A percentile compares a stretch with the other conserved stretches of the same genome.
Conservation (phyloP, 352 stramenopile species). For the Plasmopara viticola region DNA sequence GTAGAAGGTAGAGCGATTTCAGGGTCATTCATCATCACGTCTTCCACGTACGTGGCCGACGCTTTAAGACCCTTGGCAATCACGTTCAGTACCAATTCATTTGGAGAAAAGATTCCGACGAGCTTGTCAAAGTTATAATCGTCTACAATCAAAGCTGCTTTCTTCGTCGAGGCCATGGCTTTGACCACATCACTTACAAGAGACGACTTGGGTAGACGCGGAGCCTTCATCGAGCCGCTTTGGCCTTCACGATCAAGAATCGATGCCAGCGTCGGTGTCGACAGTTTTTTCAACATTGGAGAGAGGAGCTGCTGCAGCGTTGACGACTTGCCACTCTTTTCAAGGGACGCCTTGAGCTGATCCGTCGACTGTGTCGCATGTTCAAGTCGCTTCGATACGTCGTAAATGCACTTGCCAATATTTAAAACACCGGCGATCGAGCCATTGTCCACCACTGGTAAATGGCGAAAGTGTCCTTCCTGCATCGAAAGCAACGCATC, state of each 20-base stretch:
- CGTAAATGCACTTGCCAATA: slow-evolving; percentile 98
- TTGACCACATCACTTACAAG: slow-evolving; percentile 72
- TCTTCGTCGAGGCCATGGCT: slow-evolving; percentile 73
- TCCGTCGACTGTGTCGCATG: slow-evolving; percentile 80
- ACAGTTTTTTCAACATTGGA: slow-evolving; percentile 80
- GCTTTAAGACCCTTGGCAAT: slow-evolving; percentile 90
- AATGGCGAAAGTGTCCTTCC: slow-evolving; percentile 94
- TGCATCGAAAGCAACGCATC: slow-evolving; percentile 97
- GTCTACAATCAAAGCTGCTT: slow-evolving; percentile 93
- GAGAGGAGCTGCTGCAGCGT: slow-evolving; percentile 70
- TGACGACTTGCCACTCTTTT: slow-evolving; percentile 66
- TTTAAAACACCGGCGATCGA: slow-evolving; percentile 94
- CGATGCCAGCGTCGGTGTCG: slow-evolving; percentile 71
- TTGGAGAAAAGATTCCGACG: slow-evolving; percentile 95
- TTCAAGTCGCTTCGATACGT: slow-evolving; percentile 96
- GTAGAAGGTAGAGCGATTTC: slow-evolving; percentile 64
- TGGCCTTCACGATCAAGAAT: slow-evolving; percentile 77
- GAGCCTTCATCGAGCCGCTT: slow-evolving; percentile 42
- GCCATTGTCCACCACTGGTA: slow-evolving; percentile 90
- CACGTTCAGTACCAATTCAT: slow-evolving; percentile 95
- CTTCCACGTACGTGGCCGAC: slow-evolving; percentile 82
- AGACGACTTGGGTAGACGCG: slow-evolving; percentile 79
- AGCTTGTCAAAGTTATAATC: slow-evolving; percentile 80
- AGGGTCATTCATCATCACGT: slow-evolving; percentile 88
- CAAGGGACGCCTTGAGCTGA: slow-evolving; percentile 74